These are phyloP conservation scores for Silybum marianum DNA, from an alignment of 129 eudicot species.

Conservation along the genomic window DNA sequence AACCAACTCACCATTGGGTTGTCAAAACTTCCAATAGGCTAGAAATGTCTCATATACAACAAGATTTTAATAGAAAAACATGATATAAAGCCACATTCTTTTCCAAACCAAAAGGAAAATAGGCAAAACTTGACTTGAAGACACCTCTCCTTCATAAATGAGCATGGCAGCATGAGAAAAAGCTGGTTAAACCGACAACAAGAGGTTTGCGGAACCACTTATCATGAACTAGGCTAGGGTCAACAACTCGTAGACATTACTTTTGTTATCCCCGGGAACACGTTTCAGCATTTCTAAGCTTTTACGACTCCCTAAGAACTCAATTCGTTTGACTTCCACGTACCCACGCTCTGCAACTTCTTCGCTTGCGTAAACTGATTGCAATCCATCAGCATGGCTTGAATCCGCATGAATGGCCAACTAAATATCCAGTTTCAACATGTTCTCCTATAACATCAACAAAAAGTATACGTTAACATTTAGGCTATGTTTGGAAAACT, in stretches of 20 bases:
- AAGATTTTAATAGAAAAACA: background rate
- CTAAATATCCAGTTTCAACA: slow-evolving; percentile 72
- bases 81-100: background rate
- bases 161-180: background rate
- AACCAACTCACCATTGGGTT: too few relatives aligned
- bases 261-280: slow-evolving; percentile 69
- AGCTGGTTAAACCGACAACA: background rate
- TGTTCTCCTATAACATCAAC: slow-evolving; percentile 68
- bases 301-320: slow-evolving; percentile 90
- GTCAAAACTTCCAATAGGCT: too few relatives aligned
- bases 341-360: slow-evolving; percentile 52
- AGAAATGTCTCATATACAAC: background rate
- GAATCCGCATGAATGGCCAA: slow-evolving; percentile 88
- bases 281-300: slow-evolving; percentile 97
- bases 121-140: background rate
- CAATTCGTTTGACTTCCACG: slow-evolving; percentile 61
- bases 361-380: slow-evolving; percentile 67
- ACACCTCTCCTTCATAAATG: background rate
- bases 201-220: slow-evolving; percentile 22
- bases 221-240: slow-evolving; percentile 50
- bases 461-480: background rate
- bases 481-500: too few relatives aligned
- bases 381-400: slow-evolving; percentile 77
- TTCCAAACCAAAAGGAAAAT: background rate
- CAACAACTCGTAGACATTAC: slow-evolving; percentile 84